Conservation (phyloP, 345 rosid genomes). For the Melaleuca alternifolia region DNA sequence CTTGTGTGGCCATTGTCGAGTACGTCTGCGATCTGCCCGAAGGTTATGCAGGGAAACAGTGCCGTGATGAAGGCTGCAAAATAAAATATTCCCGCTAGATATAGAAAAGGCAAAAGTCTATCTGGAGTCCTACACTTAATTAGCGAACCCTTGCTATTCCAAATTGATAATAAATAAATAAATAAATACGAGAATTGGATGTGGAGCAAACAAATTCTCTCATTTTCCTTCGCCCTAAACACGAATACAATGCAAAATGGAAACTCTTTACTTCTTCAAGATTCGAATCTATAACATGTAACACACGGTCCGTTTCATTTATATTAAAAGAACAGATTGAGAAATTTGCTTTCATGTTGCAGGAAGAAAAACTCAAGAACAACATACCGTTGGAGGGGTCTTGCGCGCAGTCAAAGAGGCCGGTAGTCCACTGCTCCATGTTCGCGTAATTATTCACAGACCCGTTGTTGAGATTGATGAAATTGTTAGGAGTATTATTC, state of each 20-base stretch:
- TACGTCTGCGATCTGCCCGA: conserved; percentile 52
- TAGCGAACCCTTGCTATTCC: neutral
- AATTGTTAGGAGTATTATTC: neutral
- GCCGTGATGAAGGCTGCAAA: conserved; percentile 18
- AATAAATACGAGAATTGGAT: neutral
- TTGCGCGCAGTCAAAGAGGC: conserved; percentile 25
- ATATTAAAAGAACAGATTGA: neutral
- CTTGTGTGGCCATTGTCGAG: conserved; percentile 37
- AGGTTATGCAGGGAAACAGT: conserved; percentile 29
- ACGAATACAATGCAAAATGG: neutral
- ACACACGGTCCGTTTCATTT: neutral
- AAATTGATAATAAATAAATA: neutral
- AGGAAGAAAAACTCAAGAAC: neutral
- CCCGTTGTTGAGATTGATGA: neutral
- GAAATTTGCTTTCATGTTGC: neutral
- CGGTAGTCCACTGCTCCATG: conserved; percentile 13
- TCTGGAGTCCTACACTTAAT: neutral
- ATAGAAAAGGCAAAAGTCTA: neutral
- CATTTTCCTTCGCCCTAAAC: neutral
- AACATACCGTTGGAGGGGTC: conserved; percentile 17
- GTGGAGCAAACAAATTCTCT: neutral
- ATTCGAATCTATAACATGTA: neutral
- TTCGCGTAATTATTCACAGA: neutral
- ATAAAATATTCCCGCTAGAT: neutral
- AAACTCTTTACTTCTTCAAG: neutral